Base-by-base conservation (phyloP, 805 yeast species). In the Schwanniomyces occidentalis region DNA sequence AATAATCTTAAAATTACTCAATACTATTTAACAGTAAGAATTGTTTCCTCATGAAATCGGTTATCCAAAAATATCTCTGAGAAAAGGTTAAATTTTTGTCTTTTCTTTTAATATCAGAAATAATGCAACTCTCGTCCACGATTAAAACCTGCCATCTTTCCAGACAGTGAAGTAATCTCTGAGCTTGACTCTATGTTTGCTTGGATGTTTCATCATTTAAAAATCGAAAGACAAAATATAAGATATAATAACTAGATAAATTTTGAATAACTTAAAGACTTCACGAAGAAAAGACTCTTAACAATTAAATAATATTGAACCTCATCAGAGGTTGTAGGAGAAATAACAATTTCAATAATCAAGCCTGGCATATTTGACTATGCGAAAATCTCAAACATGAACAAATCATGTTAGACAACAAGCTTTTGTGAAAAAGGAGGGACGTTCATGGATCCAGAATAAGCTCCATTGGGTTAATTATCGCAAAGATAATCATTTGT, bases 141-240 rank as follows among this genome's bases (percentile, higher is more conserved):
- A 57, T 49, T 42, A 42, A 34, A 51, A 48, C 70, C 65, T 43
- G 65, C 59, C 72, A 65, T 65, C 61, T 65, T 65, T 65, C 72
- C 72, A 65, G 71, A 55, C 71, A 48, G 63, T 66, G 69, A 58
- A 47, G 41, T 62, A 60, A 61, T 70, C 82, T 82, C 86, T 73
- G 90, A 82, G 89, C 90, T 82, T 82, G 90, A 82, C 90, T 82
- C 90, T 81, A 81, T 80, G 85, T 80, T 78, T 81, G 84, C 75
- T 77, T 70, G 61, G 65, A 69, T 77, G 62, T 81, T 75, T 82
- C 90, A 82, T 82, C 90, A 82, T 72, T 35, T 46, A 45, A 54
- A 43, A 17, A 20, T 21, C 25, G 16, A 20, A 22, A 14, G 16
- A 9, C 23, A 6, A 26, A 30, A 32, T 8, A 19, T 10, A 21